phyloP scores from a whole-genome alignment of 352 stramenopile genomes.

The Phytophthora pluvialis region DNA sequence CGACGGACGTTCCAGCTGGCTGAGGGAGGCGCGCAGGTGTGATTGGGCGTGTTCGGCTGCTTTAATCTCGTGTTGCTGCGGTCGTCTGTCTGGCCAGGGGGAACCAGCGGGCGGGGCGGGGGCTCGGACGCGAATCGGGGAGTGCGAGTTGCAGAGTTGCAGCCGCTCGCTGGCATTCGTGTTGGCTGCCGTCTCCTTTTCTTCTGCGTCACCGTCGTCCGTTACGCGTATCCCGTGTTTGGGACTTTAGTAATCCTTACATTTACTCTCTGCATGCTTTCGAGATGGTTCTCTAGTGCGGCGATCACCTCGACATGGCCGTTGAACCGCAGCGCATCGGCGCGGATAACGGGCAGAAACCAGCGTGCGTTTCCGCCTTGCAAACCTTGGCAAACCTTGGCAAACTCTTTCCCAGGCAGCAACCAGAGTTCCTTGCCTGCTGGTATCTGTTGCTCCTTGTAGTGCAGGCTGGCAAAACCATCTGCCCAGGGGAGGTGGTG shows the following conservation, averaged over 20 bases:
- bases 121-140: slow-evolving; percentile 7
- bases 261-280: slow-evolving; percentile 7
- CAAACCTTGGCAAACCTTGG: not conserved
- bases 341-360: slow-evolving; percentile 8
- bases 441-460: too few species aligned
- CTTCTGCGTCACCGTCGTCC: slow-evolving; percentile 16
- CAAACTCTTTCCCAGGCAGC: too few species aligned
- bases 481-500: too few species aligned
- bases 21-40: slow-evolving; percentile 2
- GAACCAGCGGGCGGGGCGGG: slow-evolving; percentile 3
- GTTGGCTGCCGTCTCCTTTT: slow-evolving; percentile 11
- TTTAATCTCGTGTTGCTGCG: slow-evolving; percentile 13
- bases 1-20: slow-evolving; percentile 10
- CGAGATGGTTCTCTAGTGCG: slow-evolving; percentile 2
- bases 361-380: not conserved
- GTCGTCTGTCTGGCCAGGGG: slow-evolving; percentile 2
- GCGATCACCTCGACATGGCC: slow-evolving; percentile 10
- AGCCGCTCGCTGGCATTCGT: slow-evolving; percentile 5
- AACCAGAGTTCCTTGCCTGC: too few species aligned
- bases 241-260: not conserved
- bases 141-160: slow-evolving; percentile 15
- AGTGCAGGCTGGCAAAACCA: too few species aligned
- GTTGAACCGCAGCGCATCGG: slow-evolving; percentile 16
- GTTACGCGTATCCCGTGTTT: slow-evolving; percentile 2
- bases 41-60: slow-evolving; percentile 17